These are phyloP conservation scores for Avicennia marina DNA, from an alignment of 257 asterid species.

Conservation along the genomic window DNA sequence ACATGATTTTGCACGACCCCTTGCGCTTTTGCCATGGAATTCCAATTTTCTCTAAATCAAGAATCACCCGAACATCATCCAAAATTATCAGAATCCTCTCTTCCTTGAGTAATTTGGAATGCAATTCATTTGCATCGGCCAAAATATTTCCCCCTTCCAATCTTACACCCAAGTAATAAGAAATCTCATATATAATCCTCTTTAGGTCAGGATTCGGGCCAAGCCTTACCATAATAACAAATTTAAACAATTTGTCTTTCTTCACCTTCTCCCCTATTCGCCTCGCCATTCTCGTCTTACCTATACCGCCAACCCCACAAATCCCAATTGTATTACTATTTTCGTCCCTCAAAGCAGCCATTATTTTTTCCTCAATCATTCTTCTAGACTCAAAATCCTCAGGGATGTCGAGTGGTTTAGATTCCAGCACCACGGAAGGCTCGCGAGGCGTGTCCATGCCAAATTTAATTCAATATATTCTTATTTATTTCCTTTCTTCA, in stretches of 20 bases:
- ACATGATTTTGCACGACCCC: not conserved
- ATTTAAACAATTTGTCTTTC: slow-evolving; percentile 14
- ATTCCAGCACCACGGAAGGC: not conserved
- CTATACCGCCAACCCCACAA: not conserved
- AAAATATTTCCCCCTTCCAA: not conserved
- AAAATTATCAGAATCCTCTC: not conserved
- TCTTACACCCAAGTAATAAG: slow-evolving; percentile 14
- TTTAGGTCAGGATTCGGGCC: not conserved
- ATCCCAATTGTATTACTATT: not conserved
- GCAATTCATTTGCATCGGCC: slow-evolving; percentile 4
- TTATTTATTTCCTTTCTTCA: not conserved
- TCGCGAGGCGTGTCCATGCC: not conserved
- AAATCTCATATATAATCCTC: slow-evolving; percentile 17
- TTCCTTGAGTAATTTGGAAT: not conserved
- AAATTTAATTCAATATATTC: not conserved
- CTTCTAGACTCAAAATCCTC: not conserved
- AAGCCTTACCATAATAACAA: slow-evolving; percentile 17
- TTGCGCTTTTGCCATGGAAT: not conserved
- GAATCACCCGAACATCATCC: slow-evolving; percentile 7
- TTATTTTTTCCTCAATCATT: not conserved
- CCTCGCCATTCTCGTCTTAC: not conserved
- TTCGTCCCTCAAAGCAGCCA: not conserved
- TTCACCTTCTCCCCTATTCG: slow-evolving; percentile 5
- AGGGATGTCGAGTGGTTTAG: not conserved
- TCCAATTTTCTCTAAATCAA: slow-evolving; percentile 10